These are phyloP conservation scores for Fallopia convolvulus DNA, from an alignment of 148 eudicot species.

Conservation along the genomic window DNA sequence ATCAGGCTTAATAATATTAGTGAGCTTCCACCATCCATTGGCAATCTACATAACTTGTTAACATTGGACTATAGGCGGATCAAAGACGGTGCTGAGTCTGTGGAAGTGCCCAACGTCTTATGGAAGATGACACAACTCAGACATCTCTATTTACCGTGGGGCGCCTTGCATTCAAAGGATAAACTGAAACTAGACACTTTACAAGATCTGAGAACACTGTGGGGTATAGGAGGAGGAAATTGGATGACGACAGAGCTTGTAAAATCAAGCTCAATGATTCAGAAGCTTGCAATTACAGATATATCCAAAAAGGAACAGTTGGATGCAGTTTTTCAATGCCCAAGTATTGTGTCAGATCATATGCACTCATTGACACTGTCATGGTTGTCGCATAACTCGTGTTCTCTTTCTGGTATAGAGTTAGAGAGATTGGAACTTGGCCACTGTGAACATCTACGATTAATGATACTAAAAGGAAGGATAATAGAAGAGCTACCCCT, in stretches of 20 bases:
- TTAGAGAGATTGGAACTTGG: not conserved
- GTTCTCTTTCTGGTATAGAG: not conserved
- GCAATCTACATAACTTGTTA: not conserved
- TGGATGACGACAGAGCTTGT: not conserved
- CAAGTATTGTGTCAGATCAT: not conserved
- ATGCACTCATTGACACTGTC: not conserved
- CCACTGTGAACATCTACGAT: not conserved
- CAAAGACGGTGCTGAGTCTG: not conserved
- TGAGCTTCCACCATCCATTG: not conserved
- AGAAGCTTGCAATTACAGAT: not conserved
- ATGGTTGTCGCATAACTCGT: not conserved
- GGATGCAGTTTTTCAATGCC: not conserved
- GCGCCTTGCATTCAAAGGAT: not conserved
- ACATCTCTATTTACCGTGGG: slow-evolving; percentile 1
- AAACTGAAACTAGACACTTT: not conserved
- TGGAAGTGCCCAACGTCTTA: not conserved
- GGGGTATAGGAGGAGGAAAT: slow-evolving; percentile 3
- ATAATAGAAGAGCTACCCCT: not conserved
- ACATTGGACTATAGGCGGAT: not conserved
- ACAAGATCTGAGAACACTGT: not conserved
- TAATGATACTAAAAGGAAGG: not conserved
- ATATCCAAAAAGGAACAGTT: not conserved
- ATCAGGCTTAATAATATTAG: not conserved
- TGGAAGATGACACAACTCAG: slow-evolving; percentile 1
- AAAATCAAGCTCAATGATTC: not conserved